Conservation (phyloP, 768 basidiomycete species). For the Podaxis sp. region DNA sequence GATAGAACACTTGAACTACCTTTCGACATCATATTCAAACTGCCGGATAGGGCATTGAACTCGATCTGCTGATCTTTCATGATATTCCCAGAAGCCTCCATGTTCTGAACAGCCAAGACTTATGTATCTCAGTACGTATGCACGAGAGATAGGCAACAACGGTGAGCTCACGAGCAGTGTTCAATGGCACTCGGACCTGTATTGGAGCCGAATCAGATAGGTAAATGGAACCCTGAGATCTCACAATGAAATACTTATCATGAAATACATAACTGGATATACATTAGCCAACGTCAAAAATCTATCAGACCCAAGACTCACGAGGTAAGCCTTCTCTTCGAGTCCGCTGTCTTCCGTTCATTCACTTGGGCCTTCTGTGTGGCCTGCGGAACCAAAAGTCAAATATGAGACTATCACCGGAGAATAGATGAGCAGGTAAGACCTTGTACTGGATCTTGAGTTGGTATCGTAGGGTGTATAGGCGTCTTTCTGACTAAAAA, state of each 20-base stretch:
- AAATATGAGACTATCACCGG: neutral
- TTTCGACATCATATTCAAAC: constrained; percentile 87
- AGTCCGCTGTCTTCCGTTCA: constrained; percentile 73
- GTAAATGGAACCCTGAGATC: neutral
- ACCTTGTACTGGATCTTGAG: constrained; percentile 71
- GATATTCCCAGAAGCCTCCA: constrained; percentile 77
- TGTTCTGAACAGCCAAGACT: constrained; percentile 89
- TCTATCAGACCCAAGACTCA: constrained; percentile 34
- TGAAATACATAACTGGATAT: constrained; percentile 66
- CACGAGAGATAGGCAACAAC: neutral
- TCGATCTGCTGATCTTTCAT: constrained; percentile 80
- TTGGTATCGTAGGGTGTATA: constrained; percentile 70
- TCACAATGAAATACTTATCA: constrained; percentile 47
- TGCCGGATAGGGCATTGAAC: constrained; percentile 81
- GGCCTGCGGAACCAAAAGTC: constrained; percentile 33
- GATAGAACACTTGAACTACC: constrained; percentile 34
- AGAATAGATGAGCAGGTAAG: constrained; percentile 13
- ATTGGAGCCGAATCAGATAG: constrained; percentile 19
- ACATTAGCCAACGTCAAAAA: neutral
- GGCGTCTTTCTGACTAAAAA: constrained; percentile 58
- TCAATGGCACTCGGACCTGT: constrained; percentile 81
- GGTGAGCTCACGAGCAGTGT: constrained; percentile 58
- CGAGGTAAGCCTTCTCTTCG: constrained; percentile 80
- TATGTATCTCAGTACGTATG: neutral
- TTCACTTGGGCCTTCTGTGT: constrained; percentile 76